These are phyloP conservation scores for Neurospora sublineolata DNA, from an alignment of 495 filamentous ascomycete species.

Conservation along the genomic window DNA sequence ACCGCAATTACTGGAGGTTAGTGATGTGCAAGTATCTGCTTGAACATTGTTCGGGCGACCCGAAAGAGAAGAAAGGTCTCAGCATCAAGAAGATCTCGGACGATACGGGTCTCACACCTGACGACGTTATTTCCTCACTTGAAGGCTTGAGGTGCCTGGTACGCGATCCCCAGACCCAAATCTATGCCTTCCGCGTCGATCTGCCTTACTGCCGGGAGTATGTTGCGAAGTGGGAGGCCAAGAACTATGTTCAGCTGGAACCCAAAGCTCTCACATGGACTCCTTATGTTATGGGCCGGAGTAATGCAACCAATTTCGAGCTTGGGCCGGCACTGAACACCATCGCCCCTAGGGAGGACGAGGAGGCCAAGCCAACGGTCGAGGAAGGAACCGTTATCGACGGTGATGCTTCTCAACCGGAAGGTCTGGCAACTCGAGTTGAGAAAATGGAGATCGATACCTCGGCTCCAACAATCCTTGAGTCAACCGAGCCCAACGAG, in stretches of 20 bases:
- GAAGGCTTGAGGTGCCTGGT: constrained; percentile 83
- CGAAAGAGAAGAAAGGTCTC: constrained; percentile 47
- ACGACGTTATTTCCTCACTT: constrained; percentile 87
- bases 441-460: constrained; percentile 12
- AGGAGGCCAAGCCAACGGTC: constrained; percentile 38
- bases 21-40: constrained; percentile 70
- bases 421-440: constrained; percentile 6
- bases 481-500: constrained; percentile 34
- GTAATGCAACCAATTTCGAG: constrained; percentile 74
- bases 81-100: constrained; percentile 75
- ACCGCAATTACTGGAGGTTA: constrained; percentile 92
- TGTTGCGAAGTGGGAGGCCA: constrained; percentile 74
- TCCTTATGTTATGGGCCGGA: constrained; percentile 91
- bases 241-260: constrained; percentile 77
- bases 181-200: constrained; percentile 82
- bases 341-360: constrained; percentile 74
- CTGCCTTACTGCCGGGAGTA: constrained; percentile 70
- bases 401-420: constrained; percentile 18
- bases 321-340: constrained; percentile 71
- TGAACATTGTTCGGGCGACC: constrained; percentile 25
- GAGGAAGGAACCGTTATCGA: constrained; percentile 21
- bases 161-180: constrained; percentile 74
- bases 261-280: constrained; percentile 80
- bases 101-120: constrained; percentile 87
- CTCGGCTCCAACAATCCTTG: constrained; percentile 15